phyloP scores from a whole-genome alignment of 2,329 filamentous ascomycete genomes.

The Diplodia mutila region DNA sequence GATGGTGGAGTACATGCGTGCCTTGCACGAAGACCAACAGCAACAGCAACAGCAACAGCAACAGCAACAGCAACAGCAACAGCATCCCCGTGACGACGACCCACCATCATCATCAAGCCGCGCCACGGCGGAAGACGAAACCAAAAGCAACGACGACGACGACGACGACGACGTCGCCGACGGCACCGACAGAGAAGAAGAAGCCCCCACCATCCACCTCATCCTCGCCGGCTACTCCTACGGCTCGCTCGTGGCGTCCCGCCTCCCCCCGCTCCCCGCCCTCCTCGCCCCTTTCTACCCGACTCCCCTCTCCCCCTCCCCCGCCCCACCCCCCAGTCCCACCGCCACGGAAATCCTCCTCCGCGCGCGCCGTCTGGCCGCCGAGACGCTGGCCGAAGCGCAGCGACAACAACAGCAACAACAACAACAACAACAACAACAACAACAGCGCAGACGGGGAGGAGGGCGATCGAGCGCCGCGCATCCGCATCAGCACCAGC shows the following conservation, averaged over 20 bases:
- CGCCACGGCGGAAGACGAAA: not conserved
- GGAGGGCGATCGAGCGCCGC: too few species aligned
- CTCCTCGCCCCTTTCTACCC: constrained; percentile 65
- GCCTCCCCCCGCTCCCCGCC: constrained; percentile 62
- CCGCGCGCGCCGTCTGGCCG: constrained; percentile 69
- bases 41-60: not conserved
- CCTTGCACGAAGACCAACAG: not conserved
- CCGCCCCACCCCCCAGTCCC: constrained; percentile 43
- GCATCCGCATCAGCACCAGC: constrained; percentile 24
- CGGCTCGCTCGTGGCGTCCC: constrained; percentile 78
- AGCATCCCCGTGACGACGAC: not conserved
- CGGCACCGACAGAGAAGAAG: not conserved
- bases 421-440: too few species aligned
- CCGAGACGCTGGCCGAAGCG: constrained; percentile 60
- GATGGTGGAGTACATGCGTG: constrained; percentile 68
- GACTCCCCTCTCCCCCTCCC: constrained; percentile 56
- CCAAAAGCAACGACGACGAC: not conserved
- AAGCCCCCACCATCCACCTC: constrained; percentile 39
- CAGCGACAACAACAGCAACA: constrained; percentile 21
- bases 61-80: not conserved
- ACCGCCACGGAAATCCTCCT: constrained; percentile 67
- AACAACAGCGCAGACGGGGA: too few species aligned
- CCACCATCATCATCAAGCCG: not conserved
- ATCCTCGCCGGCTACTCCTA: constrained; percentile 87
- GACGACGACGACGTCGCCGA: not conserved